Evolutionary conservation across 163 green algal species (phyloP).

Genomic region (Coccomyxa subellipsoidea): DNA sequence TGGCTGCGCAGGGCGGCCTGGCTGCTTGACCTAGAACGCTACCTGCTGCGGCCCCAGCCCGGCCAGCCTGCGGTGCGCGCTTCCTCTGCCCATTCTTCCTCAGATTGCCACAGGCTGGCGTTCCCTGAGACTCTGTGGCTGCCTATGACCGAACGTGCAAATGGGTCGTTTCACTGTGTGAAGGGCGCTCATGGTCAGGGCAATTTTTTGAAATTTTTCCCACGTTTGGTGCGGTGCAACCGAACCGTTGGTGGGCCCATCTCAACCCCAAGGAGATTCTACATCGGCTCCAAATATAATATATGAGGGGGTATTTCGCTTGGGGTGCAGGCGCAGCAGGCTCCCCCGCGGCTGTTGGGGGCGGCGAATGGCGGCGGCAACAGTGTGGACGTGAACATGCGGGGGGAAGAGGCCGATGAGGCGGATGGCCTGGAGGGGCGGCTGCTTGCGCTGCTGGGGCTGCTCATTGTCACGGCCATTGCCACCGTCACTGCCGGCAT

Average conservation of each 20-base stretch:
- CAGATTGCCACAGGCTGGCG: no score
- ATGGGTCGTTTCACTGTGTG: no score
- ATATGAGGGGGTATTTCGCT: no score
- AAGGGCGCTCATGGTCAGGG: no score
- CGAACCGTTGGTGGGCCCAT: no score
- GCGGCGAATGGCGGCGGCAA: neutral
- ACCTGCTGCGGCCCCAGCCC: constrained; percentile 10
- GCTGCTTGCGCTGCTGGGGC: constrained; percentile 10
- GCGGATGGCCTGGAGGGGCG: neutral
- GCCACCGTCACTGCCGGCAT: neutral
- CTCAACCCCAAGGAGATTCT: no score
- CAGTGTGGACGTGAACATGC: neutral
- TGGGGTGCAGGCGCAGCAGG: neutral
- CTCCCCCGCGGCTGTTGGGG: neutral
- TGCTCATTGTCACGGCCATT: constrained; percentile 1
- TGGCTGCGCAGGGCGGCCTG: constrained; percentile 9
- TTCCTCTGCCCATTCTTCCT: no score
- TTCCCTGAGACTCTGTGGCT: no score
- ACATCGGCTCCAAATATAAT: no score
- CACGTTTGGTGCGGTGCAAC: no score
- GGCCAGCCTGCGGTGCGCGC: constrained; percentile 5
- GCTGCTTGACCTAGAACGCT: constrained; percentile 13
- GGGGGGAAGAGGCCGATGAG: neutral
- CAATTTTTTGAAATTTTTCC: no score
- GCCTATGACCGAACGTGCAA: no score